Base-by-base conservation (phyloP, 495 filamentous ascomycete genomes). In the Penicillium desertorum region DNA sequence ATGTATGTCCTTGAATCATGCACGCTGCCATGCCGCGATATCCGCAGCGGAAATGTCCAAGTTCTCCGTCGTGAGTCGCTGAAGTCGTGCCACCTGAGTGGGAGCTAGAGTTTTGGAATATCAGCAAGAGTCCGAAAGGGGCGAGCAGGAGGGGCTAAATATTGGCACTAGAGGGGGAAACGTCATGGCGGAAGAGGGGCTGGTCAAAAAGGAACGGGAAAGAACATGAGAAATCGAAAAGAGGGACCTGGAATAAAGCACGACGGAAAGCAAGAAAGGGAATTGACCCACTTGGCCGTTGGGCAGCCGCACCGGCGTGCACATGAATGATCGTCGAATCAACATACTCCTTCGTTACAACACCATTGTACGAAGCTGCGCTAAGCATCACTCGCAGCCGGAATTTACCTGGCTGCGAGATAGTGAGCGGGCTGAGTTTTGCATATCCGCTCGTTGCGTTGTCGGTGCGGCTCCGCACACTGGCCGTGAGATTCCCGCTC, bases 401-500 rank as follows among this genome's bases (percentile, higher is more conserved):
- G 44, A 72, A 77, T 34, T 62, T 66, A 1, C 74, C 74, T 4
- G 74, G 71, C 27, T 58, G 61, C 6, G 66, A 57, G 50, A 77
- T 70, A 0, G 59, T 66, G 10, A 77, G 62, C 2, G 62, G 60
- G 3, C 58, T 59, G 47, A 75, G 73, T 27, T 66, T 66, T n/a
- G 70, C 72, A 45, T 71, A 75, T 6, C 74, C 74, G 47, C 67
- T 74, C 25, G 60, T 72, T n/a, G 71, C 59, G 29, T 66, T 71
- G 6, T 70, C 71, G 41, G 46, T 57, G 30, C 67, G 65, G 29
- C 68, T 74, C 58, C 71, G 68, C 19, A 75, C 70, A 17, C 70
- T 77, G 8, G 72, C 69, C 5, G 74, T 73, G 25, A 73, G 62
- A 45, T 30, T 66, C 8, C 74, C 74, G 8, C 63, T 57, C 22